These are phyloP conservation scores for Pyrus bretschneideri DNA, from an alignment of 306 rosid genomes.

Conservation along the genomic window DNA sequence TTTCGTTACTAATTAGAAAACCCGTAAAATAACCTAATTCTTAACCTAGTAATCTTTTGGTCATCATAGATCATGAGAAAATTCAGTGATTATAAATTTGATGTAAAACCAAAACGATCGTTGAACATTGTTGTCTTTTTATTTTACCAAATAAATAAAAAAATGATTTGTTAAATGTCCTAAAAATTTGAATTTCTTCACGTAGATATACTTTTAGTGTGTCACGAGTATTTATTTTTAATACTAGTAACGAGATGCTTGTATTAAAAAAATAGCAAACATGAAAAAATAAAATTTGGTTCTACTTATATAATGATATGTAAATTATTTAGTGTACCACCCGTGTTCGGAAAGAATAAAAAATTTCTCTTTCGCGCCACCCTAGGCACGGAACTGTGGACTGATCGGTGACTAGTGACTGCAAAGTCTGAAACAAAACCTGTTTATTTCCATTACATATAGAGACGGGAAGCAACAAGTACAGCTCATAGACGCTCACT, in stretches of 20 bases:
- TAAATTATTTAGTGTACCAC: too few relatives aligned
- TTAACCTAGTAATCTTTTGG: too few relatives aligned
- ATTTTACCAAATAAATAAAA: background rate
- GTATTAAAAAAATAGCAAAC: too few relatives aligned
- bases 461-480: background rate
- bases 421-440: background rate
- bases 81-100: background rate
- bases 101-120: background rate
- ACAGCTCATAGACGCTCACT: constrained; percentile 42
- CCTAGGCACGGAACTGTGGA: background rate
- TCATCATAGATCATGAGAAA: too few relatives aligned
- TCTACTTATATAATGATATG: too few relatives aligned
- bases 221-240: too few relatives aligned
- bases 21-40: too few relatives aligned
- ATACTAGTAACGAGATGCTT: too few relatives aligned
- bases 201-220: too few relatives aligned
- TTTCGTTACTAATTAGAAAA: too few relatives aligned
- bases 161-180: background rate
- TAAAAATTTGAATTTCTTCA: background rate
- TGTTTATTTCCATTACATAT: background rate
- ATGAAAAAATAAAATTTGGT: too few relatives aligned
- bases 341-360: too few relatives aligned
- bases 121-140: background rate
- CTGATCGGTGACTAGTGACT: background rate
- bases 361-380: background rate